A percentile compares a stretch with the other conserved stretches of the same genome.
These are phyloP conservation scores for Phaeoacremonium minimum DNA, from an alignment of 2,329 filamentous ascomycete species.

Conservation along the genomic window DNA sequence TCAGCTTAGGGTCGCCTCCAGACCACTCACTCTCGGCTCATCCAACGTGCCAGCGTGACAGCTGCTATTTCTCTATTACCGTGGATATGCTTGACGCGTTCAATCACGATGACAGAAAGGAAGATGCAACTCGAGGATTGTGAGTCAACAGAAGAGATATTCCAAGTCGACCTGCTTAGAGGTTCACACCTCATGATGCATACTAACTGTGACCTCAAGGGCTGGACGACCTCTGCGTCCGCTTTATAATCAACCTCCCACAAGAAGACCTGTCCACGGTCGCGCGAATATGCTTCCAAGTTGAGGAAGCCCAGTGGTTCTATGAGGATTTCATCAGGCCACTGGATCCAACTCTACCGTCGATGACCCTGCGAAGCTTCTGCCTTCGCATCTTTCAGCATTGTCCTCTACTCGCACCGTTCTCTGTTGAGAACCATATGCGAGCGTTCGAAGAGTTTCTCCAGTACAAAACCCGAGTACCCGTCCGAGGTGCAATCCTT, in stretches of 20 bases:
- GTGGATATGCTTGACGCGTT: constrained; percentile 55
- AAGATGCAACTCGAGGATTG: constrained; percentile 11
- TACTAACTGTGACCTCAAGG: constrained; percentile 41
- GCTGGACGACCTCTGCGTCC: constrained; percentile 96
- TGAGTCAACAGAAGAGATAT: too few species aligned
- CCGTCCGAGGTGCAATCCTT: constrained; percentile 90
- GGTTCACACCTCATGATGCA: too few species aligned
- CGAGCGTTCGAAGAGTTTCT: constrained; percentile 89
- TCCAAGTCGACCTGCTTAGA: background rate
- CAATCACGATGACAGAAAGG: constrained; percentile 6
- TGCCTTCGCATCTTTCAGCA: constrained; percentile 90
- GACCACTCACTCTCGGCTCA: too few species aligned
- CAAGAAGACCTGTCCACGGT: constrained; percentile 85
- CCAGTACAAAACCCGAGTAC: constrained; percentile 89
- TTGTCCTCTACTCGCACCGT: constrained; percentile 81
- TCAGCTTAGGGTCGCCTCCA: too few species aligned
- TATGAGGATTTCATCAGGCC: constrained; percentile 99
- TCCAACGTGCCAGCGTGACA: too few species aligned
- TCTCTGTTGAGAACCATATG: constrained; percentile 72
- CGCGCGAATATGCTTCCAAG: constrained; percentile 94
- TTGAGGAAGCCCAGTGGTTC: constrained; percentile 99
- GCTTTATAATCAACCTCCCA: constrained; percentile 96
- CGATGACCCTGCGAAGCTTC: constrained; percentile 79
- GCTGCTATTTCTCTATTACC: too few species aligned
- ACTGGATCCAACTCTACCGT: constrained; percentile 77